Evolutionary conservation across 257 asterid species (phyloP).

Genomic region (Thymus quinquecostatus): DNA sequence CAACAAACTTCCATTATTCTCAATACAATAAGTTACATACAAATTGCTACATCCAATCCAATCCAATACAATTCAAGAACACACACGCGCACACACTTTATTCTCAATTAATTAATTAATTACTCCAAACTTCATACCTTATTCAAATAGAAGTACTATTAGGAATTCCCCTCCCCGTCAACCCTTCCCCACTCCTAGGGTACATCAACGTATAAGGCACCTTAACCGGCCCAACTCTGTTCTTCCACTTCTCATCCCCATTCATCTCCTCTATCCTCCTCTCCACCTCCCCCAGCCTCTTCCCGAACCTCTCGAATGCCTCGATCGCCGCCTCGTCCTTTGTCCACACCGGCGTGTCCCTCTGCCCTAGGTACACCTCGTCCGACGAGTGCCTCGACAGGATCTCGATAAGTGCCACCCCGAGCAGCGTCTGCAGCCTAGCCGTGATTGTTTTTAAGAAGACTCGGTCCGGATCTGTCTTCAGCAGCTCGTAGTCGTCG

Average conservation of each 20-base stretch:
- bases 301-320: slow-evolving; percentile 46
- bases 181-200: slow-evolving; percentile 48
- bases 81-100: no score
- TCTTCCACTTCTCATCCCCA: slow-evolving; percentile 39
- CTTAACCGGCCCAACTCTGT: slow-evolving; percentile 46
- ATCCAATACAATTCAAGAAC: no score
- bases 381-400: slow-evolving; percentile 53
- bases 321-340: slow-evolving; percentile 34
- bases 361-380: slow-evolving; percentile 52
- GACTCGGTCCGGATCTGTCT: slow-evolving; percentile 41
- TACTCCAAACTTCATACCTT: no score
- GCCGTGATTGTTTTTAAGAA: slow-evolving; percentile 51
- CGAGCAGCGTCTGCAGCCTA: slow-evolving; percentile 50
- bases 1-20: no score
- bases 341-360: slow-evolving; percentile 51
- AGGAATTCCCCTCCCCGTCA: slow-evolving; percentile 58
- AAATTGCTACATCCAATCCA: no score
- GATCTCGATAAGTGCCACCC: slow-evolving; percentile 49
- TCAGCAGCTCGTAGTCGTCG: slow-evolving; percentile 40
- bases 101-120: no score
- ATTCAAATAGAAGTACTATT: slow-evolving; percentile 20
- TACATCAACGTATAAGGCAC: slow-evolving; percentile 49
- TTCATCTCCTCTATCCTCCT: slow-evolving; percentile 41
- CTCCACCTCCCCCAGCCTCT: slow-evolving; percentile 40
- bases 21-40: no score